A percentile compares a stretch with the other conserved stretches of the same genome.
Conservation (phyloP, 768 basidiomycete genomes). For the Boletus tomentosulus region DNA sequence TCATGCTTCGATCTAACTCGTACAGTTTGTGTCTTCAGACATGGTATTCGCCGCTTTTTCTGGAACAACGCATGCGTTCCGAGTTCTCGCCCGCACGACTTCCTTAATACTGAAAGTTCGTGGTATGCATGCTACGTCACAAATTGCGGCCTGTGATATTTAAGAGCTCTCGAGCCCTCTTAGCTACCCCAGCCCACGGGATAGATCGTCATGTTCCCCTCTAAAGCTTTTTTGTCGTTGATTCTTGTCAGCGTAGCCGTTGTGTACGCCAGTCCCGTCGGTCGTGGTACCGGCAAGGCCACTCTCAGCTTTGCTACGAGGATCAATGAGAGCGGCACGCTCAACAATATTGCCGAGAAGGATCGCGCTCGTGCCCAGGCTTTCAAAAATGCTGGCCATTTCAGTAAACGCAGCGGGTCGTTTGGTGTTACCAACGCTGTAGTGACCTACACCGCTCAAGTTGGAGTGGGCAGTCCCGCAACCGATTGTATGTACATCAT, state of each 20-base stretch:
- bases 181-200: not conserved
- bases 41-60: no score
- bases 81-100: not conserved
- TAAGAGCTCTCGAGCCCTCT: not conserved
- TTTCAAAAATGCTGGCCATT: not conserved
- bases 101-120: not conserved
- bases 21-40: not conserved
- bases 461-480: slow-evolving; percentile 19
- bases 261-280: not conserved
- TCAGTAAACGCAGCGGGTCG: not conserved
- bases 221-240: not conserved
- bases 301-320: not conserved
- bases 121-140: not conserved
- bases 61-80: not conserved
- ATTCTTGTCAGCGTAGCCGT: not conserved
- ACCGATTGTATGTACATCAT: slow-evolving; percentile 21
- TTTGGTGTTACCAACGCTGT: slow-evolving; percentile 12
- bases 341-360: not conserved
- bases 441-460: slow-evolving; percentile 27
- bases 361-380: not conserved
- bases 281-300: not conserved
- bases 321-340: not conserved
- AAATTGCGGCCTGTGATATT: not conserved
- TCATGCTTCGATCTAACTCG: not conserved
- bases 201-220: not conserved